Evolutionary conservation across 257 asterid species (phyloP).

Genomic region (Mentha longifolia): DNA sequence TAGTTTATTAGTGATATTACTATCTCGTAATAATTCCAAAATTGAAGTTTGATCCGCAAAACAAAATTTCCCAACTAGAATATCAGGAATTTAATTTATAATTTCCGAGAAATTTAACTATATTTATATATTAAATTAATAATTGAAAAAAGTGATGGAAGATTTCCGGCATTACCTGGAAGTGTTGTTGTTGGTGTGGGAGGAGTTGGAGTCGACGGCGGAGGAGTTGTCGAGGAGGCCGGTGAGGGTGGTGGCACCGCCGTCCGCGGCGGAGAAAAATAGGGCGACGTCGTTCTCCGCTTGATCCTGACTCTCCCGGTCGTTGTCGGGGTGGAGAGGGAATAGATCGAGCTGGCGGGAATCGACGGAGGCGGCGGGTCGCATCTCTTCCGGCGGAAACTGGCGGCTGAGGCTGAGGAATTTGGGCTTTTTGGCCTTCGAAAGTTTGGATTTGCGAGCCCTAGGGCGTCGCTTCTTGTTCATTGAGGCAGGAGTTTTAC

Average conservation of each 20-base stretch:
- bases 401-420: slow-evolving; percentile 79
- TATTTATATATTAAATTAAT: too few species aligned
- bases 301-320: slow-evolving; percentile 54
- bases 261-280: slow-evolving; percentile 72
- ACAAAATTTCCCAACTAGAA: neutral
- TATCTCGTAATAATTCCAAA: neutral
- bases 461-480: slow-evolving; percentile 42
- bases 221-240: slow-evolving; percentile 59
- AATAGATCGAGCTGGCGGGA: slow-evolving; percentile 48
- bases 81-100: neutral
- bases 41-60: neutral
- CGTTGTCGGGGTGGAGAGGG: slow-evolving; percentile 61
- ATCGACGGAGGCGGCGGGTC: neutral
- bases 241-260: slow-evolving; percentile 63
- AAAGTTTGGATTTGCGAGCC: slow-evolving; percentile 36
- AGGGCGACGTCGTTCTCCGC: slow-evolving; percentile 73
- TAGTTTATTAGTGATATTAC: neutral
- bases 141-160: neutral
- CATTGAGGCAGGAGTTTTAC: slow-evolving; percentile 33
- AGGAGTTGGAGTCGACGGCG: slow-evolving; percentile 45
- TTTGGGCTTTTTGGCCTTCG: slow-evolving; percentile 59
- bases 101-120: neutral
- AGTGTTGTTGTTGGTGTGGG: slow-evolving; percentile 34
- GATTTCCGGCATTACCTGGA: slow-evolving; percentile 35
- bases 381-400: slow-evolving; percentile 47